Percentiles rank a stretch among this genome's conserved stretches.
phyloP scores from a whole-genome alignment of 1,139 yeast genomes.

The Taphrina communis region DNA sequence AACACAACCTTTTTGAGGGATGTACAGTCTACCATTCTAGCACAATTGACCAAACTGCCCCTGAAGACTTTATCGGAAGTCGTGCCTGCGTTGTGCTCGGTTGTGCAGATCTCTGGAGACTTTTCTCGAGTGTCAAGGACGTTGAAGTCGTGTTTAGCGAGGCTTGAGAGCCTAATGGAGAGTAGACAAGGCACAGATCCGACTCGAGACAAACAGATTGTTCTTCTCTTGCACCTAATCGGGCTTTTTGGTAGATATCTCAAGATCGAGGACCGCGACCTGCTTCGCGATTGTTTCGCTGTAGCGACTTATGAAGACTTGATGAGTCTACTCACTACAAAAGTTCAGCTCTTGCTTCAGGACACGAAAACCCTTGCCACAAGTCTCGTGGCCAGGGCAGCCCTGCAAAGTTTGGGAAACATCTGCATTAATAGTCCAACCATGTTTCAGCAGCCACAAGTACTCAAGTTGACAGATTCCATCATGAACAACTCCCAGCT shows the following conservation, averaged over 20 bases:
- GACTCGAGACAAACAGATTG: conserved; percentile 57
- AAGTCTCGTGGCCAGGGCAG: conserved; percentile 13
- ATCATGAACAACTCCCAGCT: conserved; percentile 28
- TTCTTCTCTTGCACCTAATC: conserved; percentile 65
- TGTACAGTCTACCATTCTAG: conserved; percentile 61
- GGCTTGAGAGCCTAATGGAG: conserved; percentile 13
- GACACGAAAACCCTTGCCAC: not conserved
- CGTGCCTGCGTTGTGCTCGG: conserved; percentile 67
- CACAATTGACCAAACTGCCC: conserved; percentile 62
- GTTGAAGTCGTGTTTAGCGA: conserved; percentile 59
- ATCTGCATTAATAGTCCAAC: conserved; percentile 23
- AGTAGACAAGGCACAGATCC: conserved; percentile 36
- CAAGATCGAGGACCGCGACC: conserved; percentile 56
- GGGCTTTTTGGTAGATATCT: conserved; percentile 76
- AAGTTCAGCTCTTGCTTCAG: not conserved
- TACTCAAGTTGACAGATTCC: conserved; percentile 16
- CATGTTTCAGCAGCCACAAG: conserved; percentile 14
- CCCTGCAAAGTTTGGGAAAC: conserved; percentile 24
- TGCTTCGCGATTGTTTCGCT: conserved; percentile 12
- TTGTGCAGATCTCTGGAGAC: conserved; percentile 59
- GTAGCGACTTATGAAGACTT: not conserved
- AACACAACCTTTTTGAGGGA: conserved; percentile 60
- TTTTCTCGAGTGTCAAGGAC: conserved; percentile 63
- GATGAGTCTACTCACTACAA: not conserved
- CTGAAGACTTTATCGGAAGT: conserved; percentile 66